A percentile compares a stretch with the other conserved stretches of the same genome.
These are phyloP conservation scores for Quercus tomentella DNA, from an alignment of 331 rosid genomes.

Conservation along the genomic window DNA sequence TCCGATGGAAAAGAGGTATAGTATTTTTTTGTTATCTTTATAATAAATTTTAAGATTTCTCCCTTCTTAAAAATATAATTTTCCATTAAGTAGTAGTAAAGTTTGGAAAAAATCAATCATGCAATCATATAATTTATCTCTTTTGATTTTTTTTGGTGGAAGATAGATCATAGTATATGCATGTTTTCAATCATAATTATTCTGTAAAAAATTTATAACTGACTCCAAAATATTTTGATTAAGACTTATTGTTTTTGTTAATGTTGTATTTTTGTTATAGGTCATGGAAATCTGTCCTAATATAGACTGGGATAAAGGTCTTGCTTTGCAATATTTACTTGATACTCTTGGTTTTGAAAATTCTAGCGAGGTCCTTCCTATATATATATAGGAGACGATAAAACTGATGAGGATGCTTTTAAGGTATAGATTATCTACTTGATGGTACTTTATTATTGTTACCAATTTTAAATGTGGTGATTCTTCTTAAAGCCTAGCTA, in stretches of 20 bases:
- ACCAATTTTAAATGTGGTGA: no score
- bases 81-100: not conserved
- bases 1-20: constrained; percentile 46
- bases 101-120: no score
- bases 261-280: constrained; percentile 3
- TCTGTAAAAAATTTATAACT: no score
- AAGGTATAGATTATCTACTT: constrained; percentile 23
- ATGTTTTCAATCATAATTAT: no score
- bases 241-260: no score
- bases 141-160: not conserved
- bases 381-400: constrained; percentile 55
- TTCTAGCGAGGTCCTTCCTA: constrained; percentile 33
- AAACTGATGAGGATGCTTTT: constrained; percentile 65
- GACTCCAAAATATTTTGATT: no score
- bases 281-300: constrained; percentile 55
- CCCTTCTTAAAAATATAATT: no score
- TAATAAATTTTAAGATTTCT: no score
- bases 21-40: not conserved
- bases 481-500: no score
- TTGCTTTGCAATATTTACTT: constrained; percentile 49
- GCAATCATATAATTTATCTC: no score
- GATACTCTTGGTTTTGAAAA: constrained; percentile 40
- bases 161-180: not conserved
- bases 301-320: constrained; percentile 54
- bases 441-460: no score